Conservation (phyloP, 2,329 filamentous ascomycete genomes). For the Fusarium beomiforme region DNA sequence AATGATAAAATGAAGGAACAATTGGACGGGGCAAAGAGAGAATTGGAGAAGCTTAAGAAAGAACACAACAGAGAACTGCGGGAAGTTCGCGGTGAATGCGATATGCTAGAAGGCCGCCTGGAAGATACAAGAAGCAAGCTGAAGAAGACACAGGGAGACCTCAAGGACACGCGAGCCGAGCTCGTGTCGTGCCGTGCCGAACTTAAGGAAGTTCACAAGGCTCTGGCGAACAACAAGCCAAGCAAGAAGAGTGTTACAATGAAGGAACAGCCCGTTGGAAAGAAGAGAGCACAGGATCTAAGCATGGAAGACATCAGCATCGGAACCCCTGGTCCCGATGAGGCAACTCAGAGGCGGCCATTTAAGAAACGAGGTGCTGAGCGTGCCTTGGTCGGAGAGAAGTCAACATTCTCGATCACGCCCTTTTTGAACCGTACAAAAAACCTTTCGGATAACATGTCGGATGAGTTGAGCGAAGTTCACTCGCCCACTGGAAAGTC, state of each 20-base stretch:
- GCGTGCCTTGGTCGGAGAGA: constrained; percentile 73
- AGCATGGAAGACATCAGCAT: constrained; percentile 58
- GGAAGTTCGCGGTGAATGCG: constrained; percentile 70
- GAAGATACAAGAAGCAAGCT: constrained; percentile 69
- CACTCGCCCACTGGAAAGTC: constrained; percentile 36
- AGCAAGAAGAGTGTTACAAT: constrained; percentile 34
- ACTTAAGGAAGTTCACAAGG: constrained; percentile 47
- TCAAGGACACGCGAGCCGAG: constrained; percentile 68
- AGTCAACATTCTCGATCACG: constrained; percentile 93
- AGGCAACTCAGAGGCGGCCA: constrained; percentile 53
- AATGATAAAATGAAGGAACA: constrained; percentile 53
- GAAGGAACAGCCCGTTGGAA: constrained; percentile 52
- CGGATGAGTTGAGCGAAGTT: constrained; percentile 49
- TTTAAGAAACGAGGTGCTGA: constrained; percentile 68
- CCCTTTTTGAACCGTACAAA: constrained; percentile 86
- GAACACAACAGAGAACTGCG: constrained; percentile 63
- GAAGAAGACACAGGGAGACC: constrained; percentile 74
- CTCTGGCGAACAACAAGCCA: constrained; percentile 29
- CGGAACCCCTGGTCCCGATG: constrained; percentile 57
- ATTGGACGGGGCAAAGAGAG: constrained; percentile 53
- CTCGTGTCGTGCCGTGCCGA: constrained; percentile 54
- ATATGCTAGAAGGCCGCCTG: constrained; percentile 75
- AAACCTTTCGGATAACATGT: constrained; percentile 51
- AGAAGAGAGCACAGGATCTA: constrained; percentile 58
- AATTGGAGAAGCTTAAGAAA: constrained; percentile 57